phyloP scores from a whole-genome alignment of 2,329 filamentous ascomycete genomes.

The Hirsutella minnesotensis region DNA sequence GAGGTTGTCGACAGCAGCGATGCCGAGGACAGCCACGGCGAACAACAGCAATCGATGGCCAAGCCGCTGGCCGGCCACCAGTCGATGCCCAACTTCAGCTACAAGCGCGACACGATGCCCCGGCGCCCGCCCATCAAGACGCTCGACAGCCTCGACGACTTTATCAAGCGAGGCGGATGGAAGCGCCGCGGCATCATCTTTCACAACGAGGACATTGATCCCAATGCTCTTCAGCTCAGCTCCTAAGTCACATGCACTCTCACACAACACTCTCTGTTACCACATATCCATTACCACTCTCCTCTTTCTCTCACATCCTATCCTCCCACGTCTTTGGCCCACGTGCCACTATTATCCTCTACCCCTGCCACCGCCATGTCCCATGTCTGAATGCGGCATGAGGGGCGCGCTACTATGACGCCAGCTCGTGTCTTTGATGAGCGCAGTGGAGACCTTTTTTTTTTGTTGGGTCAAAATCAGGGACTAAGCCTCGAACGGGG shows the following conservation, averaged over 20 bases:
- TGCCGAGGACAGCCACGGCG: conserved; percentile 9
- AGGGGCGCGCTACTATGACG: no score
- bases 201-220: conserved; percentile 9
- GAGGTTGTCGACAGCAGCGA: conserved; percentile 11
- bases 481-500: background rate
- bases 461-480: background rate
- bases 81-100: conserved; percentile 22
- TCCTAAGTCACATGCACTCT: background rate
- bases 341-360: background rate
- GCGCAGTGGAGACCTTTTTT: background rate
- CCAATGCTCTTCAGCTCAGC: background rate
- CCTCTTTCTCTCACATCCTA: no score
- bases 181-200: conserved; percentile 31
- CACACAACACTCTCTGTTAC: no score
- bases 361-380: background rate
- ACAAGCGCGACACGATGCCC: conserved; percentile 16
- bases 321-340: background rate
- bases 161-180: conserved; percentile 30
- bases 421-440: no score
- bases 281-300: background rate
- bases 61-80: conserved; percentile 10
- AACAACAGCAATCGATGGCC: conserved; percentile 4
- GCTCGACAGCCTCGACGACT: conserved; percentile 27
- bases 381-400: background rate
- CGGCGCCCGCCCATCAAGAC: conserved; percentile 25